phyloP scores from a whole-genome alignment of 129 eudicot species.

The Helichrysum umbraculigerum region DNA sequence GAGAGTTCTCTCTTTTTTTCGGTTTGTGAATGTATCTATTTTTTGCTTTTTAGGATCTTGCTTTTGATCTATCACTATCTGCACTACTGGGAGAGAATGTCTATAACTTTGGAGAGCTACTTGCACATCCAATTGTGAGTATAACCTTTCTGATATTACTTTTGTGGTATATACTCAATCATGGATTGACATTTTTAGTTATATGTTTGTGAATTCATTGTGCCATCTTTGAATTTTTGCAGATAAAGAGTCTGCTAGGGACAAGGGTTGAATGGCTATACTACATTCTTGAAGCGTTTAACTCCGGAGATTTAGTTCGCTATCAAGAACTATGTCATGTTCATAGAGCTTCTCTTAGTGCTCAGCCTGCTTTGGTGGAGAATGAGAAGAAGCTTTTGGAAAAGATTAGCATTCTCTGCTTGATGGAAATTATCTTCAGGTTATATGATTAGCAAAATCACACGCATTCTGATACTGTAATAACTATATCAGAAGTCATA shows the following conservation, averaged over 20 bases:
- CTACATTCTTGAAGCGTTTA: conserved; percentile 88
- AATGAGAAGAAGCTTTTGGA: conserved; percentile 89
- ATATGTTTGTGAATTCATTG: neutral
- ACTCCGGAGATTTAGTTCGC: conserved; percentile 81
- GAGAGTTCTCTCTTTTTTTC: neutral
- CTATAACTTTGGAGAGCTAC: conserved; percentile 96
- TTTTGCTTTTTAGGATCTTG: conserved; percentile 59
- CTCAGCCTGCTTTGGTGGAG: conserved; percentile 88
- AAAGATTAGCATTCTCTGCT: conserved; percentile 89
- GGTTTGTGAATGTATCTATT: neutral
- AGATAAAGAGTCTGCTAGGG: conserved; percentile 72
- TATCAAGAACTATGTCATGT: conserved; percentile 86
- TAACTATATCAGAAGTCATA: neutral
- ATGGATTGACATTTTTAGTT: neutral
- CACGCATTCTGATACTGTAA: neutral
- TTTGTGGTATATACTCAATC: neutral
- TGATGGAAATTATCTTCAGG: conserved; percentile 97
- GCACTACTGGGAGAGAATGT: conserved; percentile 93
- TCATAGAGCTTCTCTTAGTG: conserved; percentile 66
- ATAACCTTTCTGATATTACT: neutral
- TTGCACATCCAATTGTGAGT: conserved; percentile 96
- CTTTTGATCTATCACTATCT: conserved; percentile 85
- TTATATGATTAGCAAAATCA: conserved; percentile 18
- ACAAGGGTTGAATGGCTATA: conserved; percentile 95
- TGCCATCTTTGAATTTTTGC: conserved; percentile 25